A percentile compares a stretch with the other conserved stretches of the same genome.
These are phyloP conservation scores for Albatrellus ellisii DNA, from an alignment of 768 basidiomycete genomes.

Conservation along the genomic window DNA sequence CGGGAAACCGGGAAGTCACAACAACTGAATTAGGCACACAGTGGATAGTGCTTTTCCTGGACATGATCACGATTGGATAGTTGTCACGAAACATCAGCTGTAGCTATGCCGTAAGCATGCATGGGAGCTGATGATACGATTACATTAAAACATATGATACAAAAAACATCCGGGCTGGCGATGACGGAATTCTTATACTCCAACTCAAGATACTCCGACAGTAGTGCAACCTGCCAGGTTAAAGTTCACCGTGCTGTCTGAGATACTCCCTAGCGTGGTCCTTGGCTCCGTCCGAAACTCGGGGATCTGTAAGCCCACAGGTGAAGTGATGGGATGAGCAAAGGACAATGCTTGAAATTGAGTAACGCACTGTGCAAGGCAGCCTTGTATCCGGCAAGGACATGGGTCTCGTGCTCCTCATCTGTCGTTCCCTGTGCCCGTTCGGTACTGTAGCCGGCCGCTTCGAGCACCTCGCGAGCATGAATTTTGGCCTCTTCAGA, in stretches of 20 bases:
- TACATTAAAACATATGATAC: background rate
- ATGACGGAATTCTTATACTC: background rate
- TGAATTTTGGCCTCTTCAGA: constrained; percentile 37
- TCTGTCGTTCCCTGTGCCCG: constrained; percentile 19
- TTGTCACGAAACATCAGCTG: background rate
- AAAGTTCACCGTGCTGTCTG: background rate
- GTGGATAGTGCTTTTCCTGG: background rate
- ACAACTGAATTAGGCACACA: background rate
- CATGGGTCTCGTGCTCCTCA: constrained; percentile 31
- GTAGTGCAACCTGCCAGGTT: background rate
- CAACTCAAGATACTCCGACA: background rate
- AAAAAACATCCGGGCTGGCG: background rate
- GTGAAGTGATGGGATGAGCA: constrained; percentile 4
- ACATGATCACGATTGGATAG: background rate
- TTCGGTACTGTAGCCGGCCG: constrained; percentile 25
- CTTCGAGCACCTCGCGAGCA: constrained; percentile 38
- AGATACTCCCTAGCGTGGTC: constrained; percentile 28
- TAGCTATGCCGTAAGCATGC: background rate
- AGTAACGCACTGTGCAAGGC: constrained; percentile 31
- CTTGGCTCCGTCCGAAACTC: constrained; percentile 36
- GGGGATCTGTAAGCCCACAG: constrained; percentile 23
- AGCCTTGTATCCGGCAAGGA: constrained; percentile 45
- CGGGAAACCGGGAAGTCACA: background rate
- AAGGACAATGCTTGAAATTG: background rate
- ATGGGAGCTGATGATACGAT: background rate